Base-by-base conservation (phyloP, 176 grass and related monocot species). In the Echinochloa phyllopogon region DNA sequence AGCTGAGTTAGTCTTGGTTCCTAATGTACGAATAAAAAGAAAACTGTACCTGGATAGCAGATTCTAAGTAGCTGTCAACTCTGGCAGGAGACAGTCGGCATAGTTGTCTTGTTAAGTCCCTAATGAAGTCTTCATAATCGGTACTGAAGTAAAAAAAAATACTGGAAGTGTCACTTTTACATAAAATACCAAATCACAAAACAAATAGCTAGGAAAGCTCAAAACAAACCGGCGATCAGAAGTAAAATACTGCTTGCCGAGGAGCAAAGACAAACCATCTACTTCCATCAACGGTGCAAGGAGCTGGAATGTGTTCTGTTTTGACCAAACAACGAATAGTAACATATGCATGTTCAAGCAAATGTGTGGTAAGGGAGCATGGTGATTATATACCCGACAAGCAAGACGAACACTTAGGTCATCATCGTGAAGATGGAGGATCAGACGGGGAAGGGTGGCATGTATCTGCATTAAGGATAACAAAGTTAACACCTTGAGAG, bases 91-190 rank as follows among this genome's bases (percentile, higher is more conserved):
- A 92, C 39, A 94, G 83, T 89, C 79, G 89, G 81, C 93, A 95
- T 37, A 94, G 77, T 87, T 94, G 91, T 76, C 91, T 89, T 65
- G 96, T 83, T 67, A 98, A 78, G 86, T 98, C 96, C 76, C 83
- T 95, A 80, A 95, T 93, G 86, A 98, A 98, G 86, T 95, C 93
- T 83, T 95, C 89, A 68, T 98, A 95, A 58, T 98, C 93, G 14
- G 91, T 88, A 76, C 96, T 98, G 75, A 42, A 44, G 51, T 16
- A 15, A 3, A 33, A 91, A 24, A 77, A 16, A 13, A 73, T 69
- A 85, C 42, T 77, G 48, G 18, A 74, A 80, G 61, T 65, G 69
- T 69, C 70, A 87, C 43, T 75, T 36, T 8, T 15, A 64, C 43
- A 44, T 74, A 56, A 72, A 71, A 75, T 16, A 21, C 37, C 39